Conservation (phyloP, 768 basidiomycete genomes). For the Sarcomyxa edulis region DNA sequence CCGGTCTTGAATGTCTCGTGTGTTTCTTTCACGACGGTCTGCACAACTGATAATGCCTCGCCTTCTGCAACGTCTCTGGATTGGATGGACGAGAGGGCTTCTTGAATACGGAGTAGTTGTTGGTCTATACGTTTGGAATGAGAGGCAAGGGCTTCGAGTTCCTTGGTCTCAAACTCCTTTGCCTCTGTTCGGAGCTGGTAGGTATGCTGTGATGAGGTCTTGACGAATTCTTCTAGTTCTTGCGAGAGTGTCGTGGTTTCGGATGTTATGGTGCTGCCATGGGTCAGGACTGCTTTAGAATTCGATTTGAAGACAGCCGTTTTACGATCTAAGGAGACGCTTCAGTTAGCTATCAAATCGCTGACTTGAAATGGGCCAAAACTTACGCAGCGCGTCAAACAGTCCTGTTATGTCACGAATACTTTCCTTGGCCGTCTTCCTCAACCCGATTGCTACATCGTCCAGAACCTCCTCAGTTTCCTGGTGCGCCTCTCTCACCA, state of each 20-base stretch:
- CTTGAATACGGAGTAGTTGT: conserved; percentile 50
- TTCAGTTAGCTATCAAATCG: conserved; percentile 8
- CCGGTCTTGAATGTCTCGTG: conserved; percentile 47
- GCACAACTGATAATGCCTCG: conserved; percentile 44
- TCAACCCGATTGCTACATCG: conserved; percentile 66
- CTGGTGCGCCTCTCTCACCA: conserved; percentile 75
- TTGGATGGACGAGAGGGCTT: conserved; percentile 48
- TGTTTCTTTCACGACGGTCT: conserved; percentile 44
- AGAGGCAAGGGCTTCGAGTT: conserved; percentile 45
- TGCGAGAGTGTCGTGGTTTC: conserved; percentile 49
- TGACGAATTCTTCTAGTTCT: conserved; percentile 59
- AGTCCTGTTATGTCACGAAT: conserved; percentile 64
- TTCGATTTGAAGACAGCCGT: conserved; percentile 58
- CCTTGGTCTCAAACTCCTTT: conserved; percentile 48
- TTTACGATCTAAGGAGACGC: conserved; percentile 59
- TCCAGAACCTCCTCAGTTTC: conserved; percentile 68
- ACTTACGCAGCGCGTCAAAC: conserved; percentile 80
- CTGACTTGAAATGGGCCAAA: neutral
- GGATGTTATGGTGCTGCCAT: conserved; percentile 53
- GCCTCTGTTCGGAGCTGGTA: conserved; percentile 50
- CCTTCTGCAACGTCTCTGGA: conserved; percentile 50
- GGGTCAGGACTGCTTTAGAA: conserved; percentile 53
- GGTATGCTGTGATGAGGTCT: conserved; percentile 48
- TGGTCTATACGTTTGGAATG: conserved; percentile 52
- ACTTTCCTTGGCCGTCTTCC: conserved; percentile 60